phyloP scores from a whole-genome alignment of 768 basidiomycete species.

The Hygrocybe coccinea region DNA sequence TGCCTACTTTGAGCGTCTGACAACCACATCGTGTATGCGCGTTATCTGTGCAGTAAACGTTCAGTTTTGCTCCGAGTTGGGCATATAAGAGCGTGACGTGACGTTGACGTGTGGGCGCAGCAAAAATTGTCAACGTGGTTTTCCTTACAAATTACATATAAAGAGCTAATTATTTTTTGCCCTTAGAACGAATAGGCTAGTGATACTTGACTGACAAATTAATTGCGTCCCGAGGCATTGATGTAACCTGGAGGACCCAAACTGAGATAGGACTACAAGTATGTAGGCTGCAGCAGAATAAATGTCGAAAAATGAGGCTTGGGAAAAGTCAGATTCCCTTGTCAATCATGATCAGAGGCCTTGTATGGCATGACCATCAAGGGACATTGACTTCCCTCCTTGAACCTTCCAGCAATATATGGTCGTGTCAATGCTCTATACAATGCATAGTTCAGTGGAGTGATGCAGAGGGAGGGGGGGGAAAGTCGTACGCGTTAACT shows the following conservation, averaged over 20 bases:
- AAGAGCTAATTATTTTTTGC: no score
- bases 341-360: slow-evolving; percentile 8
- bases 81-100: no score
- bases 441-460: background rate
- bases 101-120: no score
- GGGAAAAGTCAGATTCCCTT: background rate
- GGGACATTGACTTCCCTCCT: slow-evolving; percentile 1
- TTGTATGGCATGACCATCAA: background rate
- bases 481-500: slow-evolving; percentile 53
- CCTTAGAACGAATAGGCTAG: no score
- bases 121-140: no score
- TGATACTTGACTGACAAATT: no score
- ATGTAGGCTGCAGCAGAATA: no score
- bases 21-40: slow-evolving; percentile 48
- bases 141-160: no score
- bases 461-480: background rate
- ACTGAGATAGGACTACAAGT: no score
- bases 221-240: no score
- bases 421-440: background rate
- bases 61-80: background rate
- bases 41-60: background rate
- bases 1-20: slow-evolving; percentile 60
- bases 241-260: no score
- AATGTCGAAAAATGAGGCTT: background rate
- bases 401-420: background rate